These are phyloP conservation scores for Magnusiomyces tetraspermus DNA, from an alignment of 1,139 yeast genomes.

Conservation along the genomic window DNA sequence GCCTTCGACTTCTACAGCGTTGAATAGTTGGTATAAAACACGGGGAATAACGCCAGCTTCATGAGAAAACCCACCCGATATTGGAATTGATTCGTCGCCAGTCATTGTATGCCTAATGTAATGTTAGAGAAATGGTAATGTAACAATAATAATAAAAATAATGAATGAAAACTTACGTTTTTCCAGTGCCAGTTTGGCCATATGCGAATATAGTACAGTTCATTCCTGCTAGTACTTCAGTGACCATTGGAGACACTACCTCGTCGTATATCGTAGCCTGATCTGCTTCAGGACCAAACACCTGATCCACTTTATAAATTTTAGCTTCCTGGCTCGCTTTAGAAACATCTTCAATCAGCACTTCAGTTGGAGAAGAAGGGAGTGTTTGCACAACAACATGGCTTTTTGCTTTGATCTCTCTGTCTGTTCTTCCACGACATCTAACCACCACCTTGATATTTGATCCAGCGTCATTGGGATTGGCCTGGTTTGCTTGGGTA, in stretches of 20 bases:
- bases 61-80: constrained; percentile 18
- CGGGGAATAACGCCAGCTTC: constrained; percentile 67
- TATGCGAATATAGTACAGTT: constrained; percentile 71
- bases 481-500: constrained; percentile 7
- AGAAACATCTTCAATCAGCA: constrained; percentile 4
- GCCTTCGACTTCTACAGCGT: constrained; percentile 32
- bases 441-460: constrained; percentile 80
- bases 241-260: constrained; percentile 50
- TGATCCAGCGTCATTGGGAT: constrained; percentile 23
- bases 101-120: constrained; percentile 53
- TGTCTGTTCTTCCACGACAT: constrained; percentile 70
- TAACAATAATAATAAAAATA: background rate
- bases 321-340: constrained; percentile 28
- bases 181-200: constrained; percentile 88
- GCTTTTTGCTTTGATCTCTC: constrained; percentile 62
- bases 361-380: constrained; percentile 14
- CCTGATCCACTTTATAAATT: constrained; percentile 57
- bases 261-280: constrained; percentile 51
- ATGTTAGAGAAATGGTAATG: constrained; percentile 18
- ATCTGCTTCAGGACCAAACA: constrained; percentile 66
- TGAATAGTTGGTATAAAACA: constrained; percentile 45
- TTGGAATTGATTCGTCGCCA: constrained; percentile 41
- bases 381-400: constrained; percentile 50
- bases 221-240: constrained; percentile 48
- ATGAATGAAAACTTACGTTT: constrained; percentile 37